phyloP scores from a whole-genome alignment of 192 early-diverging fungal species.

The Linnemannia elongata region DNA sequence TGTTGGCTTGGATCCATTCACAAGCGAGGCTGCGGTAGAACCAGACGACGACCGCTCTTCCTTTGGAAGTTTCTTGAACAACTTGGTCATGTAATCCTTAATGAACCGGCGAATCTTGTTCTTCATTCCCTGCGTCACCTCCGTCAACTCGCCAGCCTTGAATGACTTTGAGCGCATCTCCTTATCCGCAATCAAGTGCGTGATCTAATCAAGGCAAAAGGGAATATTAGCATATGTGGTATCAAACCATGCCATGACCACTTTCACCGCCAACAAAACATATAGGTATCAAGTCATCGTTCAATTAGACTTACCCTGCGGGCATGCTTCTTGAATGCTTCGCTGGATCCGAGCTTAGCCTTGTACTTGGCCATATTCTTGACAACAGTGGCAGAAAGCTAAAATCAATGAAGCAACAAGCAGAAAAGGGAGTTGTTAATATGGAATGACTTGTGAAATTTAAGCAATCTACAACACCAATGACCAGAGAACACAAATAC shows the following conservation, averaged over 20 bases:
- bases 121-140: conserved; percentile 55
- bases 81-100: conserved; percentile 58
- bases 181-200: conserved; percentile 67
- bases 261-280: neutral
- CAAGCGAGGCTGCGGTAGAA: conserved; percentile 30
- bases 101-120: conserved; percentile 66
- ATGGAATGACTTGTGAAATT: neutral
- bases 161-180: conserved; percentile 60
- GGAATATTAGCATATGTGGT: neutral
- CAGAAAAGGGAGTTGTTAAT: neutral
- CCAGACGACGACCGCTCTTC: conserved; percentile 26
- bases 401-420: neutral
- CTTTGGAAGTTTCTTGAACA: conserved; percentile 54
- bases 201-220: conserved; percentile 51
- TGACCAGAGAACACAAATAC: neutral
- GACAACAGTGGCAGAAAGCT: conserved; percentile 42
- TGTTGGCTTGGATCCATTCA: conserved; percentile 29
- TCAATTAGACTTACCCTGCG: conserved; percentile 55
- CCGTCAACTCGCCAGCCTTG: conserved; percentile 54
- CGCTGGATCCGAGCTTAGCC: conserved; percentile 59
- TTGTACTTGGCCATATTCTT: conserved; percentile 63
- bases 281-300: neutral
- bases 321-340: conserved; percentile 69
- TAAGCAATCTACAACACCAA: neutral
- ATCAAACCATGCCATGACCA: neutral